Evolutionary conservation across 2,329 filamentous ascomycete species (phyloP).

Genomic region (Colletotrichum chrysophilum): DNA sequence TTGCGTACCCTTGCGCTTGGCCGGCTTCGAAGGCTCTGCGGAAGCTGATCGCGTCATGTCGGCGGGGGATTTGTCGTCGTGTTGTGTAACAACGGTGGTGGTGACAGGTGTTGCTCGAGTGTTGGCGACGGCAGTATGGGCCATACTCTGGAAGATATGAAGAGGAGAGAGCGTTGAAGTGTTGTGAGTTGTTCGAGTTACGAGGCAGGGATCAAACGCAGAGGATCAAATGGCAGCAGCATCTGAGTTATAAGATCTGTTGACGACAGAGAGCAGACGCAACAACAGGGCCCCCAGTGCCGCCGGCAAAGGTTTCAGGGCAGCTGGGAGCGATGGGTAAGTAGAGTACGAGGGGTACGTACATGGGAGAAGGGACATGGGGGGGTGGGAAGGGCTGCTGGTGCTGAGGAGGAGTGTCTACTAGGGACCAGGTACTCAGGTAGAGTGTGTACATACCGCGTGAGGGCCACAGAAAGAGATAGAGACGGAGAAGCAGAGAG

Average conservation of each 20-base stretch:
- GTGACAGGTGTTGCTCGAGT: conserved; percentile 14
- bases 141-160: conserved; percentile 11
- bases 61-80: conserved; percentile 10
- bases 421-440: not conserved
- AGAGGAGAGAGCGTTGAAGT: not conserved
- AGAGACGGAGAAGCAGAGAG: not conserved
- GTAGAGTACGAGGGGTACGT: not conserved
- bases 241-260: conserved; percentile 23
- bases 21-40: conserved; percentile 45
- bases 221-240: conserved; percentile 11
- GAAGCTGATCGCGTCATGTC: conserved; percentile 47
- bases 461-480: not conserved
- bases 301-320: conserved; percentile 23
- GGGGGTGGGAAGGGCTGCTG: not conserved
- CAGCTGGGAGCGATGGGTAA: conserved; percentile 8
- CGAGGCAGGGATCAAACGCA: conserved; percentile 13
- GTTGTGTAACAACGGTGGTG: conserved; percentile 13
- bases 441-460: not conserved
- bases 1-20: conserved; percentile 51
- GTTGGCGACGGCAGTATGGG: conserved; percentile 19
- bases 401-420: not conserved
- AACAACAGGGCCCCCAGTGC: conserved; percentile 18
- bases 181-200: conserved; percentile 12
- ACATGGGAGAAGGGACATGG: not conserved
- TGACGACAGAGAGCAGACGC: conserved; percentile 11